Evolutionary conservation across 495 filamentous ascomycete species (phyloP).

Genomic region (Penicillium verhagenii): DNA sequence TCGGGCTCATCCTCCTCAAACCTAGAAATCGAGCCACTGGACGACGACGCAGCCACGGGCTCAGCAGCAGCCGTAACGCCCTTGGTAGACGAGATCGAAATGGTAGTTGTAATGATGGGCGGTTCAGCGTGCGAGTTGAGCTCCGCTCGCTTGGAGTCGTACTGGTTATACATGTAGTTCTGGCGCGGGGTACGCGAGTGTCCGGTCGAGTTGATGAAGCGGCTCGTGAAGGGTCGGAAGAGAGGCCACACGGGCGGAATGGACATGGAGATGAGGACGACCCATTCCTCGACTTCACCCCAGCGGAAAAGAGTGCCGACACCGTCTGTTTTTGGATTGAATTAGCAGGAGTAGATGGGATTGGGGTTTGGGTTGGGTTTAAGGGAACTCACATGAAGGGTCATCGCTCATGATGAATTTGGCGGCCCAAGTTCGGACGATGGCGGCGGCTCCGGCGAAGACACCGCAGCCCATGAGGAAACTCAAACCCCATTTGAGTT

Average conservation of each 20-base stretch:
- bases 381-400: slow-evolving; percentile 19
- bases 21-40: slow-evolving; percentile 2
- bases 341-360: not conserved
- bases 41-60: slow-evolving; percentile 4
- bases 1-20: slow-evolving; percentile 11
- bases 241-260: slow-evolving; percentile 29
- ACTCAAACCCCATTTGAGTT: slow-evolving; percentile 27
- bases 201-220: slow-evolving; percentile 21
- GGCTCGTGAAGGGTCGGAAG: slow-evolving; percentile 21
- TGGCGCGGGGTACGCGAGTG: slow-evolving; percentile 8
- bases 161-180: slow-evolving; percentile 4
- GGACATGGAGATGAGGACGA: slow-evolving; percentile 29
- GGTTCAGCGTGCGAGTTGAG: slow-evolving; percentile 7
- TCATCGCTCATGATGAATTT: slow-evolving; percentile 24
- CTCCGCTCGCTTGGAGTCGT: not conserved
- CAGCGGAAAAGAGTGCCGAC: slow-evolving; percentile 23
- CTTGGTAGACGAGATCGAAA: slow-evolving; percentile 21
- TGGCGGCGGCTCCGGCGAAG: slow-evolving; percentile 24
- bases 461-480: slow-evolving; percentile 30
- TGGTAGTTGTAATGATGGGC: slow-evolving; percentile 21
- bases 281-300: slow-evolving; percentile 30
- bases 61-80: not conserved
- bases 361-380: not conserved
- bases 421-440: slow-evolving; percentile 27
- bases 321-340: slow-evolving; percentile 17